A percentile compares a stretch with the other conserved stretches of the same genome.
These are phyloP conservation scores for Ophiosphaerella narmari DNA, from an alignment of 2,329 filamentous ascomycete genomes.

Conservation along the genomic window DNA sequence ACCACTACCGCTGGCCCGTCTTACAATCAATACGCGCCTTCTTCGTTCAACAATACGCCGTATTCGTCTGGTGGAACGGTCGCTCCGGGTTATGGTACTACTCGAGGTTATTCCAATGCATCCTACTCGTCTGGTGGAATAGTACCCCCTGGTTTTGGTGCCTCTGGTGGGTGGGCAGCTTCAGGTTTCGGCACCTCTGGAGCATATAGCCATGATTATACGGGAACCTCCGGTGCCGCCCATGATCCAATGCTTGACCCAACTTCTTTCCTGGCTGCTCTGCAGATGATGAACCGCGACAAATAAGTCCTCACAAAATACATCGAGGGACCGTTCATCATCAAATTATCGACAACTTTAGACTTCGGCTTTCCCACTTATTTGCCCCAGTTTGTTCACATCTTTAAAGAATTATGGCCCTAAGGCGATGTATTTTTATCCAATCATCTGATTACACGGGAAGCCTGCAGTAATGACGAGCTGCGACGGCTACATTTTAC, in stretches of 20 bases:
- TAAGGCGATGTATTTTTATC: too few relatives aligned
- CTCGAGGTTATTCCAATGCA: slow-evolving; percentile 3
- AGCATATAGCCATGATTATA: slow-evolving; percentile 1
- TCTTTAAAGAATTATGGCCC: too few relatives aligned
- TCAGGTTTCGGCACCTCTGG: slow-evolving; percentile 4
- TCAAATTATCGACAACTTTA: not conserved
- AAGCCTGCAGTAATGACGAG: not conserved
- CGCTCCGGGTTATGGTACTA: not conserved
- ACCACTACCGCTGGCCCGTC: slow-evolving; percentile 19
- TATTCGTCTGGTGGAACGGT: slow-evolving; percentile 8
- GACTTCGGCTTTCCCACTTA: not conserved
- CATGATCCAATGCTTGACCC: slow-evolving; percentile 20
- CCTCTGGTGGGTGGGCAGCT: not conserved
- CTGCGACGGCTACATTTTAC: not conserved
- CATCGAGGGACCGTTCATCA: not conserved
- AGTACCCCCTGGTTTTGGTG: not conserved
- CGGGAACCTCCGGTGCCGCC: slow-evolving; percentile 12
- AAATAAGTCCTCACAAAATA: slow-evolving; percentile 14
- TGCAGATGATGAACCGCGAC: slow-evolving; percentile 33
- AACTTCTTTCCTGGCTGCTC: slow-evolving; percentile 16
- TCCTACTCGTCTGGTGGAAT: not conserved
- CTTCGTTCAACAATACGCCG: slow-evolving; percentile 6
- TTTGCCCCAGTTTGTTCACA: not conserved
- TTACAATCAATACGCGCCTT: slow-evolving; percentile 20
- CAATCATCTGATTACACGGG: not conserved